phyloP scores from a whole-genome alignment of 345 rosid species.

The Bruguiera sexangula region DNA sequence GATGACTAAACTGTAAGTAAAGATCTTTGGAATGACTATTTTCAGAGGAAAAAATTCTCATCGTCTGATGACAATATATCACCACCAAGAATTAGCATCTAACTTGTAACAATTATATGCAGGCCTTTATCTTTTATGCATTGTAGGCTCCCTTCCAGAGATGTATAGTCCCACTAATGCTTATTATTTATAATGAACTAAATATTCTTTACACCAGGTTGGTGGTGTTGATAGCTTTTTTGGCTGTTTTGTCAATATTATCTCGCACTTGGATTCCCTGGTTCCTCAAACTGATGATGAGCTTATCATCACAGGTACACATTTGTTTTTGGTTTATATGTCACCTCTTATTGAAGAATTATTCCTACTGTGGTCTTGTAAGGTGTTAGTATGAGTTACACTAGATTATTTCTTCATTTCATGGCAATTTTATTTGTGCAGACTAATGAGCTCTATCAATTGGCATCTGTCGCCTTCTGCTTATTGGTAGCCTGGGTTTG shows the following conservation, averaged over 20 bases:
- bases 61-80: background rate
- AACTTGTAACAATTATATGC: background rate
- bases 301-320: slow-evolving; percentile 74
- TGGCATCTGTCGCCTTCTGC: slow-evolving; percentile 96
- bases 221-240: slow-evolving; percentile 63
- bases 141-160: background rate
- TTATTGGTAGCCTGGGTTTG: slow-evolving; percentile 98
- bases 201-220: slow-evolving; percentile 39
- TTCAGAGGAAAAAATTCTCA: background rate
- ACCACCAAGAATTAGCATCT: background rate
- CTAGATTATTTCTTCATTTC: slow-evolving; percentile 9
- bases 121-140: background rate
- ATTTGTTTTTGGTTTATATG: slow-evolving; percentile 1
- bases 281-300: slow-evolving; percentile 84
- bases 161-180: background rate
- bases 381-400: background rate
- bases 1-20: slow-evolving; percentile 77
- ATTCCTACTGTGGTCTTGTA: background rate
- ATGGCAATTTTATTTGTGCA: slow-evolving; percentile 39
- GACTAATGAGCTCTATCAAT: slow-evolving; percentile 97
- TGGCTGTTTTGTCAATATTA: slow-evolving; percentile 61
- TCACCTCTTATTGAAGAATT: background rate
- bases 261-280: slow-evolving; percentile 81
- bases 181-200: background rate
- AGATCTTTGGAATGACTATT: background rate